Conservation (phyloP, 345 rosid genomes). For the Citrus inodora region DNA sequence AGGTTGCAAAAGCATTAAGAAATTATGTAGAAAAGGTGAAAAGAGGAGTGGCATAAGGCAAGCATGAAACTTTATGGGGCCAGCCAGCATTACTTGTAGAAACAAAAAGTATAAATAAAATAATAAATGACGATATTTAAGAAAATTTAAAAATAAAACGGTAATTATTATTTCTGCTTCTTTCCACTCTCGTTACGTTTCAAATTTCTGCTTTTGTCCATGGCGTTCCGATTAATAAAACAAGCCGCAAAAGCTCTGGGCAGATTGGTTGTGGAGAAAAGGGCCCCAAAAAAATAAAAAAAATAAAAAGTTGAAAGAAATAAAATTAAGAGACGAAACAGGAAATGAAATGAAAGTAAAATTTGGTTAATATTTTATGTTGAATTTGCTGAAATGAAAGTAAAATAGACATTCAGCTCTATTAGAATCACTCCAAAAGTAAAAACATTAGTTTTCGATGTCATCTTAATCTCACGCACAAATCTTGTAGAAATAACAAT, state of each 20-base stretch:
- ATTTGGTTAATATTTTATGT: too few relatives aligned
- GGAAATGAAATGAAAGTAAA: not conserved
- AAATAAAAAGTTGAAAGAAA: not conserved
- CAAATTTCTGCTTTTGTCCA: not conserved
- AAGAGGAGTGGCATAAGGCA: constrained; percentile 25
- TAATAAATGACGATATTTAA: not conserved
- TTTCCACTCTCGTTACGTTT: not conserved
- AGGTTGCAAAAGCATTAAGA: constrained; percentile 44
- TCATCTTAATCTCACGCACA: too few relatives aligned
- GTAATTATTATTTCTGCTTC: not conserved
- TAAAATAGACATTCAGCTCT: too few relatives aligned
- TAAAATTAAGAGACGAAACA: not conserved
- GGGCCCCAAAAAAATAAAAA: not conserved
- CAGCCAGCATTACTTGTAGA: constrained; percentile 1
- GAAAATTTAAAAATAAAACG: too few relatives aligned
- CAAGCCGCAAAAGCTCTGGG: not conserved
- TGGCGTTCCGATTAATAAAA: not conserved
- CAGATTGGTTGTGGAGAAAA: not conserved
- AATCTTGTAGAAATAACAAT: too few relatives aligned
- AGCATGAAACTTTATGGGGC: constrained; percentile 39
- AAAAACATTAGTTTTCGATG: too few relatives aligned
- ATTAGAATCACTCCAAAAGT: too few relatives aligned
- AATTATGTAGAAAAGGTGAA: constrained; percentile 24
- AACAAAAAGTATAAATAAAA: not conserved
- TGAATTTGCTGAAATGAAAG: too few relatives aligned